Base-by-base conservation (phyloP, 495 filamentous ascomycete genomes). In the Ramalina intermedia region DNA sequence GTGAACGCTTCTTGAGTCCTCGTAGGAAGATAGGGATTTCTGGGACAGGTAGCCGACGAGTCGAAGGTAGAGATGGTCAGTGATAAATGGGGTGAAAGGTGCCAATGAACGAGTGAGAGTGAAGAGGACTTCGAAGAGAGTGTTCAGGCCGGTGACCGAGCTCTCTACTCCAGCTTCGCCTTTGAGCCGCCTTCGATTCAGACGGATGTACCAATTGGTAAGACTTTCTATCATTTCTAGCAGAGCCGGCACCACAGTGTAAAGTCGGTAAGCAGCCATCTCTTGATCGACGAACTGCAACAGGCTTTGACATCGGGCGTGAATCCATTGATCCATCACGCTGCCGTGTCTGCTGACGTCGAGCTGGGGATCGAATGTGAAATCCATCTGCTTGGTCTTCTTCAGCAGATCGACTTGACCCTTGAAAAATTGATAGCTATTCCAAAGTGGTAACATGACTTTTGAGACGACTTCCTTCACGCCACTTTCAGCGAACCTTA, bases 131-230 rank as follows among this genome's bases (percentile, higher is more conserved):
- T 96, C 90, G 55, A 94, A 96, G n/a, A 98, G 79, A 7, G 91
- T 91, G 63, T 96, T 94, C 46, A 98, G 70, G 9, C 91, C 91
- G 62, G 94, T 85, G 47, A 80, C 65, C 23, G 91, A 96, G 58
- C 96, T 91, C 40, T 93, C 77, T 12, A 84, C 63, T 13, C 90
- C 90, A 37, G 53, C 43, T 64, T 93, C 89, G 48, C 91, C 91
- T 79, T 96, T 98, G 47, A 98, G 71, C 17, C 91, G 82, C 63
- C 87, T 87, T 27, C 91, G 79, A 70, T 98, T 98, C 72, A 96
- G 95, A n/a, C 90, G 79, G 61, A 98, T 98, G 64, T 98, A 98
- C 93, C 93, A 98, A 66, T 98, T 98, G 2, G 91, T 96, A 6
- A 85, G 85, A 65, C 91, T 88, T 60, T 98, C 91, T 54, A 96